Evolutionary conservation across 768 basidiomycete genomes (phyloP), one percentile per base, ranked within the genome.

Genomic region (Termitomyces sp.): DNA sequence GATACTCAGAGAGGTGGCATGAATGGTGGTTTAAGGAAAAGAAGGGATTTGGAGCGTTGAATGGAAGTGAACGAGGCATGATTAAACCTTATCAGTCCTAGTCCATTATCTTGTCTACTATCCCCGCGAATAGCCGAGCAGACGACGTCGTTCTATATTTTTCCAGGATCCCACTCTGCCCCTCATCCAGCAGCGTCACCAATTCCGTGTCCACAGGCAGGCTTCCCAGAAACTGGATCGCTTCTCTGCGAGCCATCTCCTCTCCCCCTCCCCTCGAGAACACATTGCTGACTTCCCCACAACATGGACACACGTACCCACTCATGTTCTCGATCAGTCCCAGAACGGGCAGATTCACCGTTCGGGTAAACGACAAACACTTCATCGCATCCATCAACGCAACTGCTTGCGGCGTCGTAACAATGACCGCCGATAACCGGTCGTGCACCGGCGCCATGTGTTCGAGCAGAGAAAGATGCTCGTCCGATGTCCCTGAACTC

Each of bases 291-390:
- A 98, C 77, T 71, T 98, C 95, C 16, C 92, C 92, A 69, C 97
- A 98, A 68, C 95, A 97, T 46, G 97, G 97, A 67, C 96, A 98
- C 20, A 89, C 90, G 73, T 97, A 98, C 51, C 97, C 97, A 62
- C 92, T 91, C 97, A 98, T 98, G 74, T 98, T 99, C 70, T 98
- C 97, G 64, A 99, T 86, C 51, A 99, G 71, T 9, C 97, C 97
- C 56, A 96, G 75, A 36, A 99, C 87, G 14, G 89, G 94, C 13
- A 98, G 76, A 52, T 83, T 81, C 62, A 94, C 90, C 9, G 92
- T 83, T 18, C 89, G 89, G 14, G 95, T 92, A 74, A 99, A 99
- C 41, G 94, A 95, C 58, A 98, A 81, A 63, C 94, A 97, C 74
- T 98, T 98, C 78, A 94, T 87, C 48, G 90, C 92, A 72, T 98